Base-by-base conservation (phyloP, 805 yeast species). In the Teunomyces stri region DNA sequence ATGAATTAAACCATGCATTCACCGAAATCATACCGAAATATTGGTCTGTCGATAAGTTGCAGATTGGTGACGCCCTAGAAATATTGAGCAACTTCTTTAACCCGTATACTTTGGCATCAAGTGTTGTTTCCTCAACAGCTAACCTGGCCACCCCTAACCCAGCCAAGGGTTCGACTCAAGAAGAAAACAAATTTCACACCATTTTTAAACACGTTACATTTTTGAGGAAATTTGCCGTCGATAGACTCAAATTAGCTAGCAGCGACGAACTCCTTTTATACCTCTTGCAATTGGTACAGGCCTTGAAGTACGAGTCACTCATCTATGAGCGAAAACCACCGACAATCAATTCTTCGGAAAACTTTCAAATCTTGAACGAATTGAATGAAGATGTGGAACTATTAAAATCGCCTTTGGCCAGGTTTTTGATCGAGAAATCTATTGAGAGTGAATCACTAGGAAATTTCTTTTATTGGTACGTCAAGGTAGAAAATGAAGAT, bases 381-480 rank as follows among this genome's bases (percentile, higher is more conserved):
- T 43, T 54, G 35, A 50, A 51, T 16, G 55, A 52, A 6, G 59
- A 55, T 16, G 46, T 49, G 12, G 51, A 50, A 31, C 41, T 48
- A 45, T 64, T 47, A 50, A 70, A 61, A 12, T 83, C 92, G 0
- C 89, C 91, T 0, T 66, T 87, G 44, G 87, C 89, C 0, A 79
- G 81, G 44, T 90, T 92, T 59, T 69, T 94, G 35, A 84, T 91
- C 36, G 82, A 82, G 22, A 74, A 92, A 40, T 83, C 96, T 0
- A 71, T 84, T 1, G 69, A 77, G 15, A 87, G 85, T 59, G 77
- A 79, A 16, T 71, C 78, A 15, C 70, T 95, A 35, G 94, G 96
- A 0, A 90, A 84, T 59, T 89, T 79, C 59, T 81, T 95, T 51
- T 91, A 89, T 64, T 94, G 99, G 98, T 89, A 85, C 60, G 78